phyloP scores from a whole-genome alignment of 2,329 filamentous ascomycete genomes.

The Elsinoe fawcettii region DNA sequence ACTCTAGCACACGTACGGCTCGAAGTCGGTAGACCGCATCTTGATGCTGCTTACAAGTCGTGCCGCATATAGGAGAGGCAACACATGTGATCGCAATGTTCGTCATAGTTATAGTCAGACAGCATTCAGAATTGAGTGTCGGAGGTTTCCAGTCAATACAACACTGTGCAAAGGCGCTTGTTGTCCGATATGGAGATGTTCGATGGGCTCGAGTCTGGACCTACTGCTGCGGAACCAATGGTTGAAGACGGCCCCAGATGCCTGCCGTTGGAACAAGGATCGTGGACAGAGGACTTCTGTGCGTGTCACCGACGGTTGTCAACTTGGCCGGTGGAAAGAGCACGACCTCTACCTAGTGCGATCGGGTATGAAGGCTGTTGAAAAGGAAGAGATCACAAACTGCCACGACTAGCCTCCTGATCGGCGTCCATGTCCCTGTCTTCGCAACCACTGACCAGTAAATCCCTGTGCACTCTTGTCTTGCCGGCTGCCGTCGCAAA shows the following conservation, averaged over 20 bases:
- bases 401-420: constrained; percentile 4
- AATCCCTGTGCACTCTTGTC: not conserved
- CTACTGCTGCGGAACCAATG: too few relatives aligned
- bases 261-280: not conserved
- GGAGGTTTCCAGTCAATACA: too few relatives aligned
- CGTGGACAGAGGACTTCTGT: not conserved
- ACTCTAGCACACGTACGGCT: too few relatives aligned
- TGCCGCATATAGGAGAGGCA: too few relatives aligned
- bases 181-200: not conserved
- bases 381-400: constrained; percentile 6
- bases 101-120: too few relatives aligned
- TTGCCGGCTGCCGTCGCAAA: not conserved
- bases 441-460: not conserved
- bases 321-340: not conserved
- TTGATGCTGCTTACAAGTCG: too few relatives aligned
- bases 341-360: not conserved
- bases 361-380: constrained; percentile 1
- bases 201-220: not conserved
- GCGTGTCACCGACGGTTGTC: not conserved
- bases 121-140: too few relatives aligned
- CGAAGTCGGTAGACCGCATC: too few relatives aligned
- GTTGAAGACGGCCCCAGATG: not conserved
- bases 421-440: constrained; percentile 7
- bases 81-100: too few relatives aligned
- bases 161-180: too few relatives aligned